Base-by-base conservation (phyloP, 208 protist genomes). In the Crithidia mellificae region DNA sequence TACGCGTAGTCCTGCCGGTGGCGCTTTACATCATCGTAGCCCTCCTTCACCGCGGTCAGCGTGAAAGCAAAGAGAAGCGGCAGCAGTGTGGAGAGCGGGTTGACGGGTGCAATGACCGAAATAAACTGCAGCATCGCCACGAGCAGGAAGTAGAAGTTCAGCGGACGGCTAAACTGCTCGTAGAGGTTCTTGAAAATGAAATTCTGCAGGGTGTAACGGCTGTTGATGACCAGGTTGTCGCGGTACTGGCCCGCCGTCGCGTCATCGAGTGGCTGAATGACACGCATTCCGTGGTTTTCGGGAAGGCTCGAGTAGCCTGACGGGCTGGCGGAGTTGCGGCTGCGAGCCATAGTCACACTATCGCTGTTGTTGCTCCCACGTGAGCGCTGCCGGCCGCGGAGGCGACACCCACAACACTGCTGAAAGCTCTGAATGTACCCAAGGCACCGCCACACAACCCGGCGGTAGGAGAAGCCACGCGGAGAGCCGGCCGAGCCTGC, bases 141-240 rank as follows among this genome's bases (percentile, higher is more conserved):
- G 6, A 98, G 63, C 24, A 99, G 71, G 83, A 99, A 99, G 74
- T 99, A 99, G 39, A 97, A 82, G 76, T 99, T 99, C 29, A 98
- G 83, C 11, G 95, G 85, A 8, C 93, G 80, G 2, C 80, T 62
- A 63, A 99, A 99, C 84, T 99, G 98, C 73, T 98, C 97, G 59
- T 90, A 98, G 9, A 99, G 72, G 50, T 98, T 99, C 47, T 94
- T 87, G 52, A 95, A 92, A 0, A 99, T 27, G 70, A 99, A 99
- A 49, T 87, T 99, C 3, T 88, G 72, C 0, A 92, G 22, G 4
- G 87, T 98, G 83, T 99, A 99, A 68, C 97, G 97, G 53, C 91
- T 90, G 47, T 97, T 98, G 29, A 74, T 77, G 12, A 98, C 84
- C 15, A 71, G 80, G 78, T 99, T 99, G 57, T 77, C 70, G 52